Evolutionary conservation across 768 basidiomycete genomes (phyloP), one percentile per base, ranked within the genome.

Genomic region (Flagelloscypha sp.): DNA sequence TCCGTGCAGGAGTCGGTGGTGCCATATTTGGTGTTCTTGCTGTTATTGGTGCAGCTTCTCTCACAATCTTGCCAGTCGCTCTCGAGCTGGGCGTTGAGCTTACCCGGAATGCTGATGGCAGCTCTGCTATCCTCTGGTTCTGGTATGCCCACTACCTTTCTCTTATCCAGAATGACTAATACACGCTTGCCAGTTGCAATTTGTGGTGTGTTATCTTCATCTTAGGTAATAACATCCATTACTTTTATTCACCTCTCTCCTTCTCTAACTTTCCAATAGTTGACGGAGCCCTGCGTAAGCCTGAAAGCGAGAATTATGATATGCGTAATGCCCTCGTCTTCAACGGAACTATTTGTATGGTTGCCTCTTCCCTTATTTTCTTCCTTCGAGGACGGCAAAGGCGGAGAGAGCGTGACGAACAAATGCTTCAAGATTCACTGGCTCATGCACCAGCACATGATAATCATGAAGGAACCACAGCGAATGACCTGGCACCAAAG

Each of bases 21-120:
- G 76, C 63, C 0, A 54, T 89, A 7, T 90, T 76, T 50, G 67
- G 64, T 3, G 62, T 89, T 30, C 77, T 83, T 63, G 69, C 69
- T 3, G 50, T 89, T 21, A 69, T 88, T 21, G 88, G 88, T 11
- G 57, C 72, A 10, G 56, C 67, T 30, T 76, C 77, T 3, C 43
- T 90, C 37, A 71, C 76, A 2, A 69, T 90, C 59, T 68, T 92
- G 2, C 85, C 87, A 2, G 66, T 89, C 20, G 76, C 64, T 1
- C 60, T 92, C 37, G 87, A 92, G 50, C 71, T 92, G 15, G 79
- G 72, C 10, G 81, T 78, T 24, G 88, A 92, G 53, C 51, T 89
- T 15, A 86, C 86, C 6, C 66, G 83, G 38, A 87, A 85, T 48
- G 72, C 85, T 1, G 83, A 86, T 38, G 76, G 72, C 1, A 86